A percentile compares a stretch with the other conserved stretches of the same genome.
Conservation (phyloP, 176 grass and related monocot species). For the Stipa capillata region DNA sequence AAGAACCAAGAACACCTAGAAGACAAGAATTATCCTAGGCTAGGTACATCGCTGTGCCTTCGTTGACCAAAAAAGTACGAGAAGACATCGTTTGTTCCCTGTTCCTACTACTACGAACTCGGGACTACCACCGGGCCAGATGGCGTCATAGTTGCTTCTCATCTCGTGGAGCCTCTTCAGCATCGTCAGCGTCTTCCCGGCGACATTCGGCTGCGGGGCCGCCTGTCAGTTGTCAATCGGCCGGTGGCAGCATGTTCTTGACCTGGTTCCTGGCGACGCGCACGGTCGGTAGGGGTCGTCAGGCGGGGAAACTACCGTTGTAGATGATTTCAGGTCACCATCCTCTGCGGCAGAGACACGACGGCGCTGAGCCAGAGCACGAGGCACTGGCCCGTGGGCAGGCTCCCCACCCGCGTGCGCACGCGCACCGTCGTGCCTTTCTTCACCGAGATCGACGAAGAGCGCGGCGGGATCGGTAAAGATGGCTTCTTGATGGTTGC, state of each 20-base stretch:
- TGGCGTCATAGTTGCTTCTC: too few relatives aligned
- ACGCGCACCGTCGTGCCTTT: background rate
- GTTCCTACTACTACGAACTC: too few relatives aligned
- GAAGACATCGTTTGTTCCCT: too few relatives aligned
- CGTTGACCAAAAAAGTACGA: too few relatives aligned
- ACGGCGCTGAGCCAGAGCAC: background rate
- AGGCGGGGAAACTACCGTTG: too few relatives aligned
- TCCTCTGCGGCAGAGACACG: background rate
- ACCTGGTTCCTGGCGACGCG: background rate
- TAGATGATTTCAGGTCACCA: background rate
- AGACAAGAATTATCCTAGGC: background rate
- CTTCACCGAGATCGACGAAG: background rate
- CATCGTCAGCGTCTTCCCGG: too few relatives aligned
- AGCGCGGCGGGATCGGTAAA: background rate
- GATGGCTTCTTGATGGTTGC: background rate
- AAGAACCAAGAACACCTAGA: too few relatives aligned
- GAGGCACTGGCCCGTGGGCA: background rate
- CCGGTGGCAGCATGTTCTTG: background rate
- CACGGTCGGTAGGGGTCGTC: background rate
- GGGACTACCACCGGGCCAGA: too few relatives aligned
- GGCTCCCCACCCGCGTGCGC: background rate
- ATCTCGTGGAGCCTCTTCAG: too few relatives aligned
- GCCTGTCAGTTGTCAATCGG: too few relatives aligned
- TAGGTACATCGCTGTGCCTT: background rate
- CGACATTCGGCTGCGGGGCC: too few relatives aligned